Evolutionary conservation across 2,329 filamentous ascomycete genomes (phyloP).

Genomic region (Onygena corvina): DNA sequence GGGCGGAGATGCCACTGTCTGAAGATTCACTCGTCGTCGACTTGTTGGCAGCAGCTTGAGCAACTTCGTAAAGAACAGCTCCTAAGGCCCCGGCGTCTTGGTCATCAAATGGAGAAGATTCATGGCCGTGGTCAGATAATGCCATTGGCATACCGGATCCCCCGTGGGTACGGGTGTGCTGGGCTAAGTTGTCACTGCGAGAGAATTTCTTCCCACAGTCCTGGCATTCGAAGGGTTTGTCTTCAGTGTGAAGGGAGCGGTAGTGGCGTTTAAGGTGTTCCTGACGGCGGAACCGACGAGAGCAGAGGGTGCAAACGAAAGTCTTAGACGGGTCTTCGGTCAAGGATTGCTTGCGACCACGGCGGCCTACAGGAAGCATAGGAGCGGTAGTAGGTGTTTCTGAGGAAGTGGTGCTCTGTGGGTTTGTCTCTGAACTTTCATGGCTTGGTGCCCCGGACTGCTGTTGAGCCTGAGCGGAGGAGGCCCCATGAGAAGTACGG

Average conservation of each 20-base stretch:
- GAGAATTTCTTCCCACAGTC: slow-evolving; percentile 99
- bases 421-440: slow-evolving; percentile 37
- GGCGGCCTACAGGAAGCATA: slow-evolving; percentile 59
- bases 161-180: slow-evolving; percentile 89
- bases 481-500: slow-evolving; percentile 36
- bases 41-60: slow-evolving; percentile 58
- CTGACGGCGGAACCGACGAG: slow-evolving; percentile 91
- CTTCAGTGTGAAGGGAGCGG: slow-evolving; percentile 92
- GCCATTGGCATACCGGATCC: slow-evolving; percentile 84
- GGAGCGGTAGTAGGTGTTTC: slow-evolving; percentile 21
- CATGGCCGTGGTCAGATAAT: slow-evolving; percentile 57
- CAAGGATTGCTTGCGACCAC: slow-evolving; percentile 93
- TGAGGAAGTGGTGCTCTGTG: slow-evolving; percentile 36
- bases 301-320: slow-evolving; percentile 92
- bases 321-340: slow-evolving; percentile 98
- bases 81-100: slow-evolving; percentile 55
- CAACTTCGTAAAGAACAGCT: slow-evolving; percentile 69
- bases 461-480: slow-evolving; percentile 22
- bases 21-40: slow-evolving; percentile 35
- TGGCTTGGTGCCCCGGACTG: slow-evolving; percentile 33
- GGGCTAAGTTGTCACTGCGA: slow-evolving; percentile 88
- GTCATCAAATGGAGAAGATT: slow-evolving; percentile 41
- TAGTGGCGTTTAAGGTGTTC: slow-evolving; percentile 98
- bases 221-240: slow-evolving; percentile 95
- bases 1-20: slow-evolving; percentile 27